phyloP scores from a whole-genome alignment of 805 yeast genomes.

The Schizosaccharomyces octosporus region DNA sequence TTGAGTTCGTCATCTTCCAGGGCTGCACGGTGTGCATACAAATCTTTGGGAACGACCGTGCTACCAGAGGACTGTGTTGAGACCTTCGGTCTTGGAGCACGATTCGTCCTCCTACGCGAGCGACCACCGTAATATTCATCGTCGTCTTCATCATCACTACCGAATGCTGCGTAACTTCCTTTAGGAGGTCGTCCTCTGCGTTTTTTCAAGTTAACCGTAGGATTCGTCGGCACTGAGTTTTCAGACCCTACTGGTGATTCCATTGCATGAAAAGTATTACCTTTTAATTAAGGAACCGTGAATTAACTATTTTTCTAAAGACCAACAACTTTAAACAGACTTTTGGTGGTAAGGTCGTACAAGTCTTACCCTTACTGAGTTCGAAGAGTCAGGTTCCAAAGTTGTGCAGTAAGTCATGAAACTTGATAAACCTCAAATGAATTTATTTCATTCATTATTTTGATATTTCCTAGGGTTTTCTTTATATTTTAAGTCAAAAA shows the following conservation, averaged over 20 bases:
- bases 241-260: neutral
- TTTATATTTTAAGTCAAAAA: too few relatives aligned
- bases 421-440: too few relatives aligned
- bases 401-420: too few relatives aligned
- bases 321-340: too few relatives aligned
- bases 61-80: neutral
- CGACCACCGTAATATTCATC: neutral
- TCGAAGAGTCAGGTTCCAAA: too few relatives aligned
- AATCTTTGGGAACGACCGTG: neutral
- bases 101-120: neutral
- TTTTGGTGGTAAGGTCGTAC: too few relatives aligned
- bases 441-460: too few relatives aligned
- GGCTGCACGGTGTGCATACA: neutral
- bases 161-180: neutral
- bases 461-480: too few relatives aligned
- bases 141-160: neutral
- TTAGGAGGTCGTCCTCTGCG: constrained; percentile 2
- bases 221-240: neutral
- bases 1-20: constrained; percentile 46
- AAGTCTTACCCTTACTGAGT: too few relatives aligned
- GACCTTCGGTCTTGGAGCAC: neutral
- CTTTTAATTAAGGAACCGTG: too few relatives aligned
- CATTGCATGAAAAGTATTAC: neutral
- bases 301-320: too few relatives aligned
- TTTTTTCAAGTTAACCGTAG: neutral